Percentiles rank a stretch among this genome's conserved stretches.
Evolutionary conservation across 2,329 filamentous ascomycete species (phyloP).

Genomic region (Nigrospora osmanthi): DNA sequence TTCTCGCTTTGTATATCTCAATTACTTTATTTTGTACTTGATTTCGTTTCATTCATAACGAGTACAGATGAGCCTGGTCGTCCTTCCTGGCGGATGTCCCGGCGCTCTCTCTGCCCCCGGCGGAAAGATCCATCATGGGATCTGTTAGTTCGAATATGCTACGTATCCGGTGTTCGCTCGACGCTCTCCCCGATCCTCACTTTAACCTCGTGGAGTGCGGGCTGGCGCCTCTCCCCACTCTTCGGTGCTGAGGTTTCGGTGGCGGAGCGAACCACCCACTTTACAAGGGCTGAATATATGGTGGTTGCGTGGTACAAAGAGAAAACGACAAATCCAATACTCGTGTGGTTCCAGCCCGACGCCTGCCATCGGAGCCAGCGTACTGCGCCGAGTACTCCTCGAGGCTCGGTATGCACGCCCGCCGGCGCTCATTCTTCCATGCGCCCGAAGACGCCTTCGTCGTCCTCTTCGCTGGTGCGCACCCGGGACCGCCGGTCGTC

Average conservation of each 20-base stretch:
- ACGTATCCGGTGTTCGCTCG: conserved; percentile 44
- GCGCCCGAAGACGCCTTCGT: conserved; percentile 89
- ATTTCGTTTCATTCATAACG: background rate
- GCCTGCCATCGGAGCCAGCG: background rate
- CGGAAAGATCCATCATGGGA: background rate
- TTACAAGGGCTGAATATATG: conserved; percentile 31
- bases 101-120: background rate
- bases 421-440: conserved; percentile 72
- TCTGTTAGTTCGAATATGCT: background rate
- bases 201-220: conserved; percentile 61
- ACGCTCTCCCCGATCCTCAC: conserved; percentile 56
- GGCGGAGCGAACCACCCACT: conserved; percentile 56
- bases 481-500: conserved; percentile 50
- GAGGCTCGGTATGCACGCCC: background rate
- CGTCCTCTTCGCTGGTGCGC: conserved; percentile 71
- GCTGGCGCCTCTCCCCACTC: conserved; percentile 44
- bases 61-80: background rate
- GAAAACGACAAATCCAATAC: conserved; percentile 32
- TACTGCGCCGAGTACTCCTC: conserved; percentile 7
- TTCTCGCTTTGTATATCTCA: background rate
- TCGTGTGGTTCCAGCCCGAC: conserved; percentile 3
- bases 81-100: background rate
- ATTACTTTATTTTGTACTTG: background rate
- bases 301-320: conserved; percentile 40
- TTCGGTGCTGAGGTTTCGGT: conserved; percentile 58